phyloP scores from a whole-genome alignment of 371 early-diverging fungal species.

The Syncephalastrum contaminatum region DNA sequence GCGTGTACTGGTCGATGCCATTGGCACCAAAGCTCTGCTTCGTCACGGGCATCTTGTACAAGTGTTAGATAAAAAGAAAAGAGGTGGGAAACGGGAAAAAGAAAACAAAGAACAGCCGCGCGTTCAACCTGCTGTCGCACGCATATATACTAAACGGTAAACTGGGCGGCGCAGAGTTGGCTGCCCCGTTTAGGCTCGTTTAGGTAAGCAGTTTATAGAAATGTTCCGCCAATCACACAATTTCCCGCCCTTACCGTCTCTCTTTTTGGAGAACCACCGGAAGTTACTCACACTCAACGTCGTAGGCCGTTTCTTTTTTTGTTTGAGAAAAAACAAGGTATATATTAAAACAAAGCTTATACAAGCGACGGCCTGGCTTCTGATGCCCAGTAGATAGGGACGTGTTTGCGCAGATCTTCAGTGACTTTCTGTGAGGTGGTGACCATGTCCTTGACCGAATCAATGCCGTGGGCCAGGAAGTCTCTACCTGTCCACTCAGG shows the following conservation, averaged over 20 bases:
- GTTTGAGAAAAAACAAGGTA: too few species aligned
- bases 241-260: too few species aligned
- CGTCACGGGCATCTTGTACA: conserved; percentile 27
- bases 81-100: conserved; percentile 6
- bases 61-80: conserved; percentile 7
- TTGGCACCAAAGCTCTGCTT: conserved; percentile 22
- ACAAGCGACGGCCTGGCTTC: too few species aligned
- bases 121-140: not conserved
- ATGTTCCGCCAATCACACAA: too few species aligned
- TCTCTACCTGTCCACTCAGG: conserved; percentile 37
- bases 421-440: conserved; percentile 25
- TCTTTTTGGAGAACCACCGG: too few species aligned
- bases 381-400: conserved; percentile 28
- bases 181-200: too few species aligned
- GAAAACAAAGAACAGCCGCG: conserved; percentile 2
- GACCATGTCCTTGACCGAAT: conserved; percentile 24
- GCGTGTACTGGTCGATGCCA: conserved; percentile 45
- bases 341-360: too few species aligned
- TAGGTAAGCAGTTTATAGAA: too few species aligned
- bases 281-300: too few species aligned
- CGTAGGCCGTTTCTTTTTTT: too few species aligned
- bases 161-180: too few species aligned
- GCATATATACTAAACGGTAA: too few species aligned
- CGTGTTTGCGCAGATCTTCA: conserved; percentile 19
- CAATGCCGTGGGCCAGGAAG: conserved; percentile 27